phyloP scores from a whole-genome alignment of 2,329 filamentous ascomycete genomes.

The Verticillium isaacii region DNA sequence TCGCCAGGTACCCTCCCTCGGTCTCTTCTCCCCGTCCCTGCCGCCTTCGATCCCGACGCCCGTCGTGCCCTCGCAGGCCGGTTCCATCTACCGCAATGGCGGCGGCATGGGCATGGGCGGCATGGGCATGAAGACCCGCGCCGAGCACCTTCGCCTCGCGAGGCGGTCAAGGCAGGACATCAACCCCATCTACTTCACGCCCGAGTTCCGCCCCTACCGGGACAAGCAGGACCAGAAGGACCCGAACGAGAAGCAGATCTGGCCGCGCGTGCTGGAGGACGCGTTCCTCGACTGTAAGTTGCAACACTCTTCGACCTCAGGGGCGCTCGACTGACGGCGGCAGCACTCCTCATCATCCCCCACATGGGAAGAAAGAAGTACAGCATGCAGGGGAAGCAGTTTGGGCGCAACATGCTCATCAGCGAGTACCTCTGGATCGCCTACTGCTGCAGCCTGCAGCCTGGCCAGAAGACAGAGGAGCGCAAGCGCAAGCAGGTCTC shows the following conservation, averaged over 20 bases:
- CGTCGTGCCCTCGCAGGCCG: constrained; percentile 45
- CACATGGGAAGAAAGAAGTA: constrained; percentile 64
- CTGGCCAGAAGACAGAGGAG: constrained; percentile 39
- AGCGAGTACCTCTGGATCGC: constrained; percentile 61
- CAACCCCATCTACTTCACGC: constrained; percentile 59
- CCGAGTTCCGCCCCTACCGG: constrained; percentile 61
- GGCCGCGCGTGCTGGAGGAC: constrained; percentile 60
- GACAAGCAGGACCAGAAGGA: constrained; percentile 61
- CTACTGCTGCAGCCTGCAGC: constrained; percentile 38
- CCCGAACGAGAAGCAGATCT: constrained; percentile 54
- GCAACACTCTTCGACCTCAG: not conserved
- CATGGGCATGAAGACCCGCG: constrained; percentile 18
- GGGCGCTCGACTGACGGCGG: not conserved
- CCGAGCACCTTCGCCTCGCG: constrained; percentile 20
- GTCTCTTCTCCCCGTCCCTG: constrained; percentile 38
- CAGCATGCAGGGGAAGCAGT: constrained; percentile 57
- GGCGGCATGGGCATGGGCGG: constrained; percentile 11
- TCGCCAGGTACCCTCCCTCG: constrained; percentile 33
- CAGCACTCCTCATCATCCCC: constrained; percentile 61
- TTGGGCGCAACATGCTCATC: constrained; percentile 67
- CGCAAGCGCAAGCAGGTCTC: constrained; percentile 62
- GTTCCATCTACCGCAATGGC: constrained; percentile 23
- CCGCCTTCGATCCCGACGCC: constrained; percentile 46
- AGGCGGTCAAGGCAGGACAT: constrained; percentile 30
- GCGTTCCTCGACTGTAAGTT: constrained; percentile 62